A percentile compares a stretch with the other conserved stretches of the same genome.
Conservation (phyloP, 257 asterid genomes). For the Solanum chiquidenum region DNA sequence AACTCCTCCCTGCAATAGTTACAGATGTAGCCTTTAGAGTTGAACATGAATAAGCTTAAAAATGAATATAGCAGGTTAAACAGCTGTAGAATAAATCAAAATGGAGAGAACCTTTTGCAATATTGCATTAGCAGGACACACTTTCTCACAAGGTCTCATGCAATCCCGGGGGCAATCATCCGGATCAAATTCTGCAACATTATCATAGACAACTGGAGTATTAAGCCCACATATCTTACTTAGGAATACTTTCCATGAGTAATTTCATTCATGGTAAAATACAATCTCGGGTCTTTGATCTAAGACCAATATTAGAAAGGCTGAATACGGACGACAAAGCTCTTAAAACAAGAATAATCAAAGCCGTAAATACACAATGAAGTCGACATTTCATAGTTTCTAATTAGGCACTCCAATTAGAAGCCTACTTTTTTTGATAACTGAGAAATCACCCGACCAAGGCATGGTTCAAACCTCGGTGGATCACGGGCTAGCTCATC, state of each 20-base stretch:
- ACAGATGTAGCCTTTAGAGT: background rate
- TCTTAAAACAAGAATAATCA: background rate
- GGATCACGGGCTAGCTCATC: background rate
- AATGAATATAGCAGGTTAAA: background rate
- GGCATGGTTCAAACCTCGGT: background rate
- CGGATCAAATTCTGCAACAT: constrained; percentile 62
- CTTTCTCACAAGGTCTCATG: constrained; percentile 73
- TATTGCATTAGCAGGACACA: constrained; percentile 94
- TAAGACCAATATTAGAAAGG: background rate
- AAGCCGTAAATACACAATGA: background rate
- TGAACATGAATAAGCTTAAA: background rate
- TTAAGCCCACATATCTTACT: background rate
- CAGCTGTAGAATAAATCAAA: background rate
- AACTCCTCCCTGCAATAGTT: constrained; percentile 51
- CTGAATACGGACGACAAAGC: background rate
- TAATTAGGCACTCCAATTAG: background rate
- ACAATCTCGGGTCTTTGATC: background rate
- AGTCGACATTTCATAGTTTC: background rate
- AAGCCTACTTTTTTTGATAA: background rate
- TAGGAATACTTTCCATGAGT: background rate
- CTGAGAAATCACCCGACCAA: background rate
- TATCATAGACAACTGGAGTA: background rate
- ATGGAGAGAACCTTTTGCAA: constrained; percentile 32
- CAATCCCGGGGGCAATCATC: constrained; percentile 77
- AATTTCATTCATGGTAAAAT: background rate